Percentiles rank a stretch among this genome's conserved stretches.
Evolutionary conservation across 176 grass and related monocot genomes (phyloP).

Genomic region (Aegilops longissima): DNA sequence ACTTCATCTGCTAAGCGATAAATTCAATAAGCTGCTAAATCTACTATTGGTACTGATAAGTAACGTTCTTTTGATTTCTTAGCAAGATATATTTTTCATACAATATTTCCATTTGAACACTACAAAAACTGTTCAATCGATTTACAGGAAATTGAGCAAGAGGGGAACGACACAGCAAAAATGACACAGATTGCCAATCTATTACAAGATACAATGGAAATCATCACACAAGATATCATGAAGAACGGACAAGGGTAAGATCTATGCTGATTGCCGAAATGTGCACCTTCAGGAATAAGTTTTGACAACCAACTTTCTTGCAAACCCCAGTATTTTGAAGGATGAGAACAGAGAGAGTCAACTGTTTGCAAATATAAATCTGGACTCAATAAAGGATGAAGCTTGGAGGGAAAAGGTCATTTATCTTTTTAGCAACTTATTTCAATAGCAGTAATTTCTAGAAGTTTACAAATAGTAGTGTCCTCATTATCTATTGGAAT

Average conservation of each 20-base stretch:
- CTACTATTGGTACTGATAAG: too few species aligned
- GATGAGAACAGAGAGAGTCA: constrained; percentile 19
- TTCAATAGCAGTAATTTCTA: constrained; percentile 22
- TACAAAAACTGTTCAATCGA: neutral
- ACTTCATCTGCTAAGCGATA: too few species aligned
- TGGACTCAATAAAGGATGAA: constrained; percentile 29
- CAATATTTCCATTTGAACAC: neutral
- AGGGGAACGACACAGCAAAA: constrained; percentile 38
- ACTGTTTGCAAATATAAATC: constrained; percentile 63
- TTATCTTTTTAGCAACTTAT: constrained; percentile 23
- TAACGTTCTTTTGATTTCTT: neutral
- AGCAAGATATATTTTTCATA: neutral
- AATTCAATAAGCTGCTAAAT: too few species aligned
- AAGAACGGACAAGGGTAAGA: constrained; percentile 52
- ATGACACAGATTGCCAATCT: constrained; percentile 78
- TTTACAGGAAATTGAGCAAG: constrained; percentile 53
- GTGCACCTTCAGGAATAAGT: neutral
- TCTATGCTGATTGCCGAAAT: neutral
- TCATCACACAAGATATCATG: constrained; percentile 89
- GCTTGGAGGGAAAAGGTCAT: constrained; percentile 74
- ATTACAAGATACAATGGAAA: constrained; percentile 96
- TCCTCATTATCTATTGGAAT: neutral
- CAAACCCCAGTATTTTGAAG: constrained; percentile 35
- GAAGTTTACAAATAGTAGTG: neutral
- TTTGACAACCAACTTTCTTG: neutral